Evolutionary conservation across 2,329 filamentous ascomycete genomes (phyloP).

Genomic region (Didymella exigua): DNA sequence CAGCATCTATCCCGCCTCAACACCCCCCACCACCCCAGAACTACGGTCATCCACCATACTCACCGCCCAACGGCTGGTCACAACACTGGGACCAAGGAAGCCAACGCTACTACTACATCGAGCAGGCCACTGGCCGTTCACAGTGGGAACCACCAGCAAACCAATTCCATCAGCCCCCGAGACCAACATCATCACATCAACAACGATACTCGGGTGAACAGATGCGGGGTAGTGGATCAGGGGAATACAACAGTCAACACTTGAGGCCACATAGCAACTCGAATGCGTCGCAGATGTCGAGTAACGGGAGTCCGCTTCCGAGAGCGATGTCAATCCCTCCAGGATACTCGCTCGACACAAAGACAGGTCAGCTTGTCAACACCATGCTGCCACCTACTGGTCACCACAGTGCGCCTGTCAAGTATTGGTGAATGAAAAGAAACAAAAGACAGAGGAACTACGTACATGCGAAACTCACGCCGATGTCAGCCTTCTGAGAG

Average conservation of each 20-base stretch:
- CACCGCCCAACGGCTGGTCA: slow-evolving; percentile 59
- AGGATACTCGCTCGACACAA: slow-evolving; percentile 15
- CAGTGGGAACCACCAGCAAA: slow-evolving; percentile 60
- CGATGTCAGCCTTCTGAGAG: not conserved
- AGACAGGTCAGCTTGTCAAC: slow-evolving; percentile 15
- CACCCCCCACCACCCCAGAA: slow-evolving; percentile 9
- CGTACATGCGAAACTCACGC: not conserved
- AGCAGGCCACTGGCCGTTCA: slow-evolving; percentile 63
- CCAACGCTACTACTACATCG: slow-evolving; percentile 68
- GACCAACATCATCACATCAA: slow-evolving; percentile 6
- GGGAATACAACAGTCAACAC: slow-evolving; percentile 3
- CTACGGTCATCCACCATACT: slow-evolving; percentile 16
- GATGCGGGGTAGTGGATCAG: not conserved
- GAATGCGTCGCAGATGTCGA: slow-evolving; percentile 6
- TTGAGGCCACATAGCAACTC: slow-evolving; percentile 12
- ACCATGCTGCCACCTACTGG: slow-evolving; percentile 16
- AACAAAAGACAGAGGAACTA: not conserved
- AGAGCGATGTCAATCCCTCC: slow-evolving; percentile 13
- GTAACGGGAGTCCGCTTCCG: slow-evolving; percentile 7
- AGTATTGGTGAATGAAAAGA: slow-evolving; percentile 16
- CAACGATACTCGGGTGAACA: slow-evolving; percentile 5
- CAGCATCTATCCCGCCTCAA: slow-evolving; percentile 5
- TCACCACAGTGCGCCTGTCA: slow-evolving; percentile 17
- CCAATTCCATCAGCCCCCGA: slow-evolving; percentile 4
- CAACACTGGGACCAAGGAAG: slow-evolving; percentile 65